Evolutionary conservation across 495 filamentous ascomycete species (phyloP), one percentile per base, ranked within the genome.

Genomic region (Aspergillus incahuasiensis): DNA sequence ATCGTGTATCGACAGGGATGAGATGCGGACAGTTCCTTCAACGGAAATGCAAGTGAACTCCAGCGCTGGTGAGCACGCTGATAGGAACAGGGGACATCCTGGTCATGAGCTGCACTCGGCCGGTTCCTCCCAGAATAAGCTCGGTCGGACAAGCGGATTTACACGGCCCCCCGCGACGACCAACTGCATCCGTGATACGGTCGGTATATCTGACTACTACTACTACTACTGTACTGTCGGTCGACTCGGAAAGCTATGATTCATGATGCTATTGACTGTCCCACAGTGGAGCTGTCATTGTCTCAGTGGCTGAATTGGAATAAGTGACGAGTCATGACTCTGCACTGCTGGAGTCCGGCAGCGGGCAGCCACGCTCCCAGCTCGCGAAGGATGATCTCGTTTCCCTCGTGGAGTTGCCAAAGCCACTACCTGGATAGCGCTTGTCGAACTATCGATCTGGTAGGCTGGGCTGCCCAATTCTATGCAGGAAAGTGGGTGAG

Each of bases 361-460:
- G 3, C 32, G 6, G 32, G 32, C 32, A 35, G 32, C 32, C 32
- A 35, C 32, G 32, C 32, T 35, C 32, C 6, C 32, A 35, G 32
- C 32, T 35, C 32, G 32, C 12, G 6, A 28, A 35, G 32, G 32
- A 35, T 35, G 32, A 35, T 35, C 32, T 35, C 32, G 6, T 35
- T 35, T 35, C 9, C 32, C 32, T 35, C 32, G 32, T 35, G 32
- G 32, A 12, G 8, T 9, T 11, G 32, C 13, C 32, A 35, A 35
- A 35, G 32, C 45, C 20, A 38, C 32, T 39, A 50, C 32, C 24
- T 19, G 25, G 48, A 50, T 22, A 50, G 32, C 20, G 48, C 8
- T 39, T 18, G 18, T 20, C 16, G 43, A 49, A 24, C 54, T 45
- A 54, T 61, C 45, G 59, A 47, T 6, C 44, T 18, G 42, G 42